Percentiles rank a stretch among this genome's conserved stretches.
These are phyloP conservation scores for Plectosphaerella sp. DNA, from an alignment of 2,329 filamentous ascomycete species.

Conservation along the genomic window DNA sequence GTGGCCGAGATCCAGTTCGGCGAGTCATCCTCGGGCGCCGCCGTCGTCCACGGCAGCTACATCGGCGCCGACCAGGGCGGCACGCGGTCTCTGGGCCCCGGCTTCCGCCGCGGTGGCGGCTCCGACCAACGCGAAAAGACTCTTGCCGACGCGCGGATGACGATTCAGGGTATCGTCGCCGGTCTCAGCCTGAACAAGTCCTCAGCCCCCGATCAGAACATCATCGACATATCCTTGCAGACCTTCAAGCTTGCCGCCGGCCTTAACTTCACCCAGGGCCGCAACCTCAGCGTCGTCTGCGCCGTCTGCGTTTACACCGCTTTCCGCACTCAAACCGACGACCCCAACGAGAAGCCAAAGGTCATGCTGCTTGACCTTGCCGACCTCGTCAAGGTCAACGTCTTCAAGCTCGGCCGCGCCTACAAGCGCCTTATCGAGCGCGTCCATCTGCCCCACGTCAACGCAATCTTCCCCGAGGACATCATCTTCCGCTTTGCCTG, in stretches of 20 bases:
- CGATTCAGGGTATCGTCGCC: slow-evolving; percentile 59
- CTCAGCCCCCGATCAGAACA: slow-evolving; percentile 14
- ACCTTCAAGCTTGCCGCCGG: slow-evolving; percentile 73
- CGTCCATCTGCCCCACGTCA: slow-evolving; percentile 57
- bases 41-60: slow-evolving; percentile 85
- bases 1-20: slow-evolving; percentile 90
- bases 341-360: slow-evolving; percentile 56
- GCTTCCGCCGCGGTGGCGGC: slow-evolving; percentile 55
- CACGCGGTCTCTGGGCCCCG: slow-evolving; percentile 62
- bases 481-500: slow-evolving; percentile 87
- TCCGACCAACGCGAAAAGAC: slow-evolving; percentile 56
- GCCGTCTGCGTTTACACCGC: slow-evolving; percentile 90
- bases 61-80: slow-evolving; percentile 82
- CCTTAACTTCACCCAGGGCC: slow-evolving; percentile 79
- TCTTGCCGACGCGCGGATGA: slow-evolving; percentile 50
- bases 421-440: slow-evolving; percentile 80
- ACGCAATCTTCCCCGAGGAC: slow-evolving; percentile 67
- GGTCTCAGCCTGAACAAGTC: slow-evolving; percentile 57
- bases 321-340: slow-evolving; percentile 62
- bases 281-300: slow-evolving; percentile 77
- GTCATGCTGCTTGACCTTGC: slow-evolving; percentile 95
- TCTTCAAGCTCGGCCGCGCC: slow-evolving; percentile 84
- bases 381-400: slow-evolving; percentile 77
- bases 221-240: slow-evolving; percentile 62
- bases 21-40: slow-evolving; percentile 79